These are phyloP conservation scores for Starmerella apis DNA, from an alignment of 805 yeast species.

Conservation along the genomic window DNA sequence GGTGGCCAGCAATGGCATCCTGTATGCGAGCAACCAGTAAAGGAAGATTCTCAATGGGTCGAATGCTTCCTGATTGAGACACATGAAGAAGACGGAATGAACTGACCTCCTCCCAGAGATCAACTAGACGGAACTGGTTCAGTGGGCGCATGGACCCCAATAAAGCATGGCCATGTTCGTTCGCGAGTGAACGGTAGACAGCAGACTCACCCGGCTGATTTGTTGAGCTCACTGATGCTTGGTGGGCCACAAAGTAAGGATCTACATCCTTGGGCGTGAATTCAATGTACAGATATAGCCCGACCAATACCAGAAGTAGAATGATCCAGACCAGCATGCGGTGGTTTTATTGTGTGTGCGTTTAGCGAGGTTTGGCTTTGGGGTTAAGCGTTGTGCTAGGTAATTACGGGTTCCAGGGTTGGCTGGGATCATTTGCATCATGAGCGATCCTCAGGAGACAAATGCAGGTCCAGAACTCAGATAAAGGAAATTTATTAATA, in stretches of 20 bases:
- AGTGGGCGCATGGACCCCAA: conserved; percentile 18
- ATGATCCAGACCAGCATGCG: conserved; percentile 23
- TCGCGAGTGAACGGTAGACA: conserved; percentile 59
- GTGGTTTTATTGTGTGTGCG: not conserved
- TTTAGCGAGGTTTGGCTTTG: not conserved
- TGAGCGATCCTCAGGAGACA: too few relatives aligned
- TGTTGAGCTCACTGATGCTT: conserved; percentile 54
- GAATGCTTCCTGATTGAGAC: conserved; percentile 7
- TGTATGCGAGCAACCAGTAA: conserved; percentile 11
- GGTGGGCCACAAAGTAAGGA: conserved; percentile 36
- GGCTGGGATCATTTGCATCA: not conserved
- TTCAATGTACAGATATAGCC: conserved; percentile 21
- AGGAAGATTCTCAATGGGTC: conserved; percentile 8
- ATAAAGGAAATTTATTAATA: too few relatives aligned
- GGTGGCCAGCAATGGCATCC: conserved; percentile 9
- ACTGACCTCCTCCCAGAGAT: conserved; percentile 35
- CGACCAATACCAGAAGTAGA: conserved; percentile 15
- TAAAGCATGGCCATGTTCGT: conserved; percentile 47
- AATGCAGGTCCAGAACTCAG: too few relatives aligned
- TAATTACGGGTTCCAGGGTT: not conserved
- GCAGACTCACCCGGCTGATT: conserved; percentile 64
- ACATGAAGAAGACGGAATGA: conserved; percentile 12
- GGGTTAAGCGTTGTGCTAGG: not conserved
- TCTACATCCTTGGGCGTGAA: conserved; percentile 31
- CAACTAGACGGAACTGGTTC: conserved; percentile 59